Conservation (phyloP, 495 filamentous ascomycete genomes). For the Amniculicola lignicola region DNA sequence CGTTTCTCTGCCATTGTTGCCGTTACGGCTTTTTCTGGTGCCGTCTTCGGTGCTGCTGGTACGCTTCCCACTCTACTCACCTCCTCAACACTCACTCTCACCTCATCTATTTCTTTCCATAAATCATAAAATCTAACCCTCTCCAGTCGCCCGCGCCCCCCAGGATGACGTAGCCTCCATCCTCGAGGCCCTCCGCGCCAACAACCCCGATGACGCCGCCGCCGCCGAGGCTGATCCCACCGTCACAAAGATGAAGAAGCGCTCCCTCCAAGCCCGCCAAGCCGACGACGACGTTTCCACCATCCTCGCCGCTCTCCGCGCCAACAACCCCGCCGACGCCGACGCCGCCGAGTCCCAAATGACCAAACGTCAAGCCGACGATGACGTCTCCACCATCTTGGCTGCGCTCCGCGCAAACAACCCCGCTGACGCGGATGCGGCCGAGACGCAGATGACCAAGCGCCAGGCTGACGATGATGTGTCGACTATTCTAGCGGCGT, state of each 20-base stretch:
- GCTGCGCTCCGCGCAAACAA: constrained; percentile 6
- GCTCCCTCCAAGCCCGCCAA: too few relatives aligned
- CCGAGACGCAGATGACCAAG: neutral
- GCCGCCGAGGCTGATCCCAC: constrained; percentile 2
- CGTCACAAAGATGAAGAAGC: constrained; percentile 3
- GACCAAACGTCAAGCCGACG: neutral
- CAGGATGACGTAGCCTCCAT: constrained; percentile 20
- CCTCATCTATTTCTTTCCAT: neutral
- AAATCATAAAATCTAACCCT: neutral
- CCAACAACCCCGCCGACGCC: constrained; percentile 13
- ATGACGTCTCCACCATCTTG: constrained; percentile 13
- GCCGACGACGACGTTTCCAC: constrained; percentile 6
- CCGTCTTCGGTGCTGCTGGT: constrained; percentile 15
- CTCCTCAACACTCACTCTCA: neutral
- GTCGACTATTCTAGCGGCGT: constrained; percentile 9
- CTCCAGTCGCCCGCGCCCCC: neutral
- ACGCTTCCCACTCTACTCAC: neutral
- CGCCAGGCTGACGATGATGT: constrained; percentile 5
- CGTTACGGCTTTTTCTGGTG: constrained; percentile 16
- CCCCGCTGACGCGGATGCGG: constrained; percentile 17
- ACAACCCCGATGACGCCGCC: constrained; percentile 22
- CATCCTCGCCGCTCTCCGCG: constrained; percentile 6
- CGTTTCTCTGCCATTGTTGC: constrained; percentile 14
- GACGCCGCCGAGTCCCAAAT: neutral
- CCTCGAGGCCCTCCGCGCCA: constrained; percentile 13